Evolutionary conservation across 495 filamentous ascomycete genomes (phyloP), one percentile per base, ranked within the genome.

Genomic region (Penicillium canescens): DNA sequence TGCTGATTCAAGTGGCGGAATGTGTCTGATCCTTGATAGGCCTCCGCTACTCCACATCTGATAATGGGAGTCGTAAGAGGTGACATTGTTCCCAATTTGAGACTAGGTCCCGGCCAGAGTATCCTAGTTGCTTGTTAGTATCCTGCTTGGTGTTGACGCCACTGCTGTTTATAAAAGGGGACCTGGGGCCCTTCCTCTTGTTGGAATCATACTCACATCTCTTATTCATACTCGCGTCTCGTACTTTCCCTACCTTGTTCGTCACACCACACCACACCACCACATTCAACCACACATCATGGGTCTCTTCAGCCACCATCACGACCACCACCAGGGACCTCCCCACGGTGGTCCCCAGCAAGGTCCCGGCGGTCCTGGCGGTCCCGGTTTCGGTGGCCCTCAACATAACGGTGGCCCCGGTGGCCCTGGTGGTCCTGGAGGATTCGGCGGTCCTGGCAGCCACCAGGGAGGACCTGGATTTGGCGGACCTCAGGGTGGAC

Each of bases 281-380:
- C 28, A 11, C 26, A 23, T 46, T n/a, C 10, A 2, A 20, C 23
- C 11, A 37, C 24, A 33, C 14, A 38, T 14, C 31, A 47, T 47
- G 45, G 45, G 34, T 47, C 45, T 38, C 31, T 47, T 47, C 33
- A 33, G 28, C 44, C 44, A 46, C 13, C 44, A 47, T 16, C 33
- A 47, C 33, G 20, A 37, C 16, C 5, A 47, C 18, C 12, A 47
- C n/a, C 31, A 46, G 6, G 31, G 43, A 6, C 20, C 33, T 21
- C 20, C 20, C 10, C 40, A 42, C 18, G 43, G 43, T 3, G 31
- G 43, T 11, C 43, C 18, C 18, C 43, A 36, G 16, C 14, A 31
- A 7, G 43, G 31, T 3, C 16, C 31, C 31, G 31, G 40, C 24
- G 20, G 20, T 18, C 40, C 8, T 8, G 40, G 40, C 10, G 40